Base-by-base conservation (phyloP, 495 filamentous ascomycete genomes). In the Alectoria sarmentosa region DNA sequence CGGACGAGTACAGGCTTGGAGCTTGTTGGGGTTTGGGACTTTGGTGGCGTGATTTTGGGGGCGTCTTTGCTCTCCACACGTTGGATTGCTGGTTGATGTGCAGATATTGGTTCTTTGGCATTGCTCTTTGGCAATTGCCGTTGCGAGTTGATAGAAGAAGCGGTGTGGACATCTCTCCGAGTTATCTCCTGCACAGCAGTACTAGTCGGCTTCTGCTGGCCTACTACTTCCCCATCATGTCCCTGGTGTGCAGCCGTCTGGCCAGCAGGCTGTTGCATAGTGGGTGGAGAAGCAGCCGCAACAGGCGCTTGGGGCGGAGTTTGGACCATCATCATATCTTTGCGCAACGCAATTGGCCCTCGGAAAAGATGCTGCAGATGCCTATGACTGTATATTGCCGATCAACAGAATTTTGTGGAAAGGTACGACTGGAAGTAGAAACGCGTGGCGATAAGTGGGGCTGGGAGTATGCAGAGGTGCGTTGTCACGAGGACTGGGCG, bases 1-100 rank as follows among this genome's bases (percentile, higher is more conserved):
- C 52, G 65, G n/a, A 66, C 65, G 36, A 66, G 65, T 19, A 66
- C 65, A 8, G 65, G 65, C 36, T 66, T 66, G 30, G 65, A 66
- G 17, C 32, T 58, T 36, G 60, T 13, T n/a, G 49, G 32, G 26
- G 49, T 17, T 41, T 60, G 56, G 34, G 55, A 32, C n/a, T 38
- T 21, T 26, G 38, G 52, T 34, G 17, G 26, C n/a, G 54, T 21
- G 28, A 14, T 11, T 17, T 28, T 3, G 54, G 39, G 7, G 23
- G 56, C n/a, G 36, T 65, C 63, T 60, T 41, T 60, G 57, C 56
- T 36, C 48, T 52, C 41, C 37, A 60, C 34, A 37, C 63, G 44
- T 28, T 34, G 42, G 58, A 42, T 34, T 28, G 57, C 63, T 37
- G 56, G 34, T 52, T 60, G 63, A 41, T 60, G 42, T 26, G 28